Base-by-base conservation (phyloP, 1,284 basidiomycete species). In the Tausonia pullulans region DNA sequence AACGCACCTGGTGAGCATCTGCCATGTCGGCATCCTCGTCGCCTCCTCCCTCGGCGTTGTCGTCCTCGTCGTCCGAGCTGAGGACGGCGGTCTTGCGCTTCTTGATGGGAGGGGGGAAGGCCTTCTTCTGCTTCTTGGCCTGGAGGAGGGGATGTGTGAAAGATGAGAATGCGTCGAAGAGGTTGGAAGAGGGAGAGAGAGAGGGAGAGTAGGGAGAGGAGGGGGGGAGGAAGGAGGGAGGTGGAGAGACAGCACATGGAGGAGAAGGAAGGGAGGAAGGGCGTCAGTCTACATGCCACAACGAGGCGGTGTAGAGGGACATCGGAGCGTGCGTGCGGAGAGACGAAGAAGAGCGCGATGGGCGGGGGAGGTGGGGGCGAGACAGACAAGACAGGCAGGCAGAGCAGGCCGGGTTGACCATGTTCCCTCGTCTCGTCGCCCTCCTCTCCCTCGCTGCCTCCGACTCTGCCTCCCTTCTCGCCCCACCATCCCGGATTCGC, bases 11-110 rank as follows among this genome's bases (percentile, higher is more conserved):
- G 39, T 62, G 61, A n/a, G 61, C 53, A 9, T 55, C 61, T 44
- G 43, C 53, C 11, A 43, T 39, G 6, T 6, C 16, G 43, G 27
- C 45, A 11, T 40, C 45, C 9, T 11, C 5, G 52, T 6, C 9
- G 49, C 11, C 50, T n/a, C 27, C 60, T 39, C 40, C 52, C 5
- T 45, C 27, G 41, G 59, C 65, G 10, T 66, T 66, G 55, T 66
- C 67, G 46, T 72, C 69, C n/a, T 69, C 68, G 16, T 71, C 70
- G 44, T 71, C 69, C 53, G 73, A 72, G 63, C 73, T 74, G 43
- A 72, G 70, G 8, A 74, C 63, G 16, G 65, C 72, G 10, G 73
- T 69, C 43, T 72, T 69, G 48, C 71, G 71, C 67, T 73, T 74
- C 67, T 70, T 72, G 48, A 65, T 64, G 0, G 68, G 68, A 14